Evolutionary conservation across 352 stramenopile species (phyloP), one percentile per base, ranked within the genome.

Genomic region (Phytophthora kernoviae): DNA sequence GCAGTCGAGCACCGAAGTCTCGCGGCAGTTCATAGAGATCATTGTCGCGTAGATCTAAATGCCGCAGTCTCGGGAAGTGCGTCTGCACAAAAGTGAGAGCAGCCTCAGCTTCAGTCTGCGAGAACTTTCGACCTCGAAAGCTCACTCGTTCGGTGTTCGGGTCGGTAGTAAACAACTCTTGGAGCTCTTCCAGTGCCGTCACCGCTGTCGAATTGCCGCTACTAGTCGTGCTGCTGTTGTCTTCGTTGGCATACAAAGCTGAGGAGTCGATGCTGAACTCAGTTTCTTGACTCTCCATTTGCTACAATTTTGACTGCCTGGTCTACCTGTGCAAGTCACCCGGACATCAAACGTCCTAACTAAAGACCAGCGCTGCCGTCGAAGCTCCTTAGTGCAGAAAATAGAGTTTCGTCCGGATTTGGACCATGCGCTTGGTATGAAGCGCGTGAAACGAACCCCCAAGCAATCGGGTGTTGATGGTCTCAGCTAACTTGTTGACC

Each of bases 11-110:
- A 0, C 68, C 73, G 27, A 92, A 77, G 32, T 75, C 65, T 2
- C 45, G 14, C 6, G 82, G 80, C 0, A 90, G 56, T 17, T 48
- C 30, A 0, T 64, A 62, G 0, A 92, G 67, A 10, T 54, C 41
- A 45, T 92, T 92, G 20, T 82, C 68, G 20, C 78, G 77, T 17
- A 92, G 55, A 27, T 92, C 71, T 17, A 92, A 62, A 41, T 90
- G 77, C 0, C 78, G 76, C 9, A 84, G 54, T 40, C 71, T 37
- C 0, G 68, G 49, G 44, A 90, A 87, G 11, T 89, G 56, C 2
- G 60, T 37, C 14, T 73, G 53, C 0, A 90, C 42, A 54, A 77
- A 90, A 24, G 39, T 49, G 10, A 87, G 44, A 5, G 36, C 34
- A 6, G 18, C 11, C 21, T 85, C 67, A 6, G 54, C 52, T 6